Conservation (phyloP, 2,329 filamentous ascomycete genomes). For the Ophiostoma ulmi region DNA sequence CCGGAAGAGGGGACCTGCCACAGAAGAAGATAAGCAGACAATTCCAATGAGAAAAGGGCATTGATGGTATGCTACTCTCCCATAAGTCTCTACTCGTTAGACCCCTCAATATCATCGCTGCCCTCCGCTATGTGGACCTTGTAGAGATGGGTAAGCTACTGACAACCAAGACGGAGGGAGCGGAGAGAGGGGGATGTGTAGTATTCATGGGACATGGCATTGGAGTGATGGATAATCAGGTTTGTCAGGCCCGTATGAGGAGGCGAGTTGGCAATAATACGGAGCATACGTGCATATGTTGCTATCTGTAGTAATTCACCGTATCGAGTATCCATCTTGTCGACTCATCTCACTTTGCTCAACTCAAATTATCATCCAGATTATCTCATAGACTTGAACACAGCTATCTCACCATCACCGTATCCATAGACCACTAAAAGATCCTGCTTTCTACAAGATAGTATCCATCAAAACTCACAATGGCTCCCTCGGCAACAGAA, state of each 20-base stretch:
- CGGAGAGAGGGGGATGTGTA: neutral
- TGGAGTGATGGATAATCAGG: neutral
- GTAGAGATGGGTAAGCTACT: neutral
- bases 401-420: no score
- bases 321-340: neutral
- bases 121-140: neutral
- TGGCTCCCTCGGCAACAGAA: constrained; percentile 24
- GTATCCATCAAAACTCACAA: neutral
- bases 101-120: neutral
- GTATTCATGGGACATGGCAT: neutral
- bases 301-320: neutral
- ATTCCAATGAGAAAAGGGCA: neutral
- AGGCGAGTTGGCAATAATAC: neutral
- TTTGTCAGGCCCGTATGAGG: neutral
- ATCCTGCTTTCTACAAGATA: no score
- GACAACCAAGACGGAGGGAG: neutral
- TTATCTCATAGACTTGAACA: neutral
- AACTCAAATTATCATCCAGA: neutral
- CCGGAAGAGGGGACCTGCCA: neutral
- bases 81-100: neutral
- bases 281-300: neutral
- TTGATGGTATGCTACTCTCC: neutral
- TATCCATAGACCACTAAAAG: no score
- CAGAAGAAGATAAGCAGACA: neutral
- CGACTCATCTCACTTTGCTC: neutral